Conservation (phyloP, 2,329 filamentous ascomycete species). For the Aspergillus sp. region DNA sequence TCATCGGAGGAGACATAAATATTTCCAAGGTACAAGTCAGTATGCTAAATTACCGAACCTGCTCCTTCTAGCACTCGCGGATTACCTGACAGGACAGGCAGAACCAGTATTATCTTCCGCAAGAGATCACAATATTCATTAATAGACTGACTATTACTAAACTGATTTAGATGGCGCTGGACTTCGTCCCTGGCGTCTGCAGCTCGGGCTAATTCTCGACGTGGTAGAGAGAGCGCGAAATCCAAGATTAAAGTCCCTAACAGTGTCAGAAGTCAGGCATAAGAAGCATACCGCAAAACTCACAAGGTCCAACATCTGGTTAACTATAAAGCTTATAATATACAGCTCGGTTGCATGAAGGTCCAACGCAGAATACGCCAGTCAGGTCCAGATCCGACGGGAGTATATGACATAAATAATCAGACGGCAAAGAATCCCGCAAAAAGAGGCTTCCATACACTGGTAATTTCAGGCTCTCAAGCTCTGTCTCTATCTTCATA, state of each 20-base stretch:
- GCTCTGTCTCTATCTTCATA: slow-evolving; percentile 25
- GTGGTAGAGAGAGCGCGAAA: slow-evolving; percentile 16
- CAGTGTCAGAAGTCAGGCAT: background rate
- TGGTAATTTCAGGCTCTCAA: slow-evolving; percentile 28
- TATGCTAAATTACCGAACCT: slow-evolving; percentile 21
- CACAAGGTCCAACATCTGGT: slow-evolving; percentile 17
- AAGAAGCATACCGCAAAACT: slow-evolving; percentile 1
- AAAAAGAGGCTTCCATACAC: slow-evolving; percentile 36
- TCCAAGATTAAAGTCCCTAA: slow-evolving; percentile 17
- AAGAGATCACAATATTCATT: slow-evolving; percentile 20
- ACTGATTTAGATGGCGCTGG: slow-evolving; percentile 16
- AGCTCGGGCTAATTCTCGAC: slow-evolving; percentile 14
- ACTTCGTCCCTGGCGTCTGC: slow-evolving; percentile 5
- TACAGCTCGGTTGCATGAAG: slow-evolving; percentile 12
- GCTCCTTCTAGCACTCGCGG: slow-evolving; percentile 13
- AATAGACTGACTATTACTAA: slow-evolving; percentile 16
- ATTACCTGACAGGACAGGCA: slow-evolving; percentile 19
- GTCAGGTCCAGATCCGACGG: slow-evolving; percentile 16
- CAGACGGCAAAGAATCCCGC: slow-evolving; percentile 12
- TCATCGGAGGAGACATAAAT: slow-evolving; percentile 24
- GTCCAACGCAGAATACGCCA: slow-evolving; percentile 19
- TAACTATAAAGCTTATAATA: background rate
- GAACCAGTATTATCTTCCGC: slow-evolving; percentile 9
- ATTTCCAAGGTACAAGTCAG: slow-evolving; percentile 25
- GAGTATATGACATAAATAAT: slow-evolving; percentile 11